Base-by-base conservation (phyloP, 768 basidiomycete species). In the Rhodosporidiobolus sp. region DNA sequence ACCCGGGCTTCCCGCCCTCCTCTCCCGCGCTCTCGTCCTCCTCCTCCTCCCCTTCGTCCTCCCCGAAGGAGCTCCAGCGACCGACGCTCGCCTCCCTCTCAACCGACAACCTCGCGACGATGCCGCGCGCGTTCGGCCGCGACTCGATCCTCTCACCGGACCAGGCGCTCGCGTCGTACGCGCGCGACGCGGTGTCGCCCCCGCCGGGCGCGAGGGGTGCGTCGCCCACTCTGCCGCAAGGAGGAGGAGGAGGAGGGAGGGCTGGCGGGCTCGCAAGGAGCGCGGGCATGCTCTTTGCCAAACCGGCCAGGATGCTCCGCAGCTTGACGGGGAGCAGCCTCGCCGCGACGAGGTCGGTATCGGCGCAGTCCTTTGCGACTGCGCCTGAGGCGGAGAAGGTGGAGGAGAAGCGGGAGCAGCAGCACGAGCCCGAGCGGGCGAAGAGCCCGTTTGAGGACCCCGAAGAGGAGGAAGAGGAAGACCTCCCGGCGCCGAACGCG, bases 91-190 rank as follows among this genome's bases (percentile, higher is more conserved):
- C 20, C 17, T n/a, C 55, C 12, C 46, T 46, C 28, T 45, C 56
- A 16, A 61, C 67, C 55, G 38, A 70, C n/a, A 45, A 58, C 48
- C 24, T 67, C 61, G 14, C 48, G 34, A 38, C 10, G 12, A 67
- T 73, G 66, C 48, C 67, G 9, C 43, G 19, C 28, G 38, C 52
- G 8, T 55, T 54, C 50, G 43, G 46, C 32, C 24, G 46, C 16
- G 38, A 34, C 16, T 34, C 45, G 28, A 54, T 69, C 55, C 55
- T 74, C n/a, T 70, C 69, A 0, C 73, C 73, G 14, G 73, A 74
- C 38, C 61, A 67, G 28, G 73, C 73, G 8, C 65, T 74, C 55
- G 73, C 73, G 3, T 67, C 69, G 14, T 74, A 74, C 69, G 69
- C 73, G 10, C 50, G 68, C 46, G 59, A 63, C 49, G 59, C 67